Evolutionary conservation across 2,329 filamentous ascomycete genomes (phyloP), one percentile per base, ranked within the genome.

Genomic region (Plenodomus lindquistii): DNA sequence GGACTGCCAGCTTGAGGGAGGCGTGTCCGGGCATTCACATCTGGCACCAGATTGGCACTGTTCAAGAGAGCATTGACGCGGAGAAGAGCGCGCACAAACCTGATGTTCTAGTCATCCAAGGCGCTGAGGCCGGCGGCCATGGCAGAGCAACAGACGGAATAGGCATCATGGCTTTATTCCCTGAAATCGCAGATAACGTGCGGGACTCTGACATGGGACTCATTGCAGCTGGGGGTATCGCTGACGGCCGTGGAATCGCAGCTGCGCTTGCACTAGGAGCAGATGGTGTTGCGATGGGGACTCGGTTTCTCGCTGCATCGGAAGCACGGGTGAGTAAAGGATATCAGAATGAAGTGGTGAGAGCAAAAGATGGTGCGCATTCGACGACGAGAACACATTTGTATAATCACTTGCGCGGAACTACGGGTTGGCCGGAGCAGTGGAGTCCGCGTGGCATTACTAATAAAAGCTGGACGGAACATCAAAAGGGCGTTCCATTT

Each of bases 51-150:
- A 77, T 85, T 13, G 83, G 84, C 17, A 84, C 79, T 18, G 78
- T 86, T 4, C 66, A 69, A 1, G 78, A 82, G 7, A 81, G 81
- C n/a, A 46, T 78, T 15, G 75, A 78, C 50, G 80, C 78, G 1
- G 66, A 79, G 0, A 40, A 56, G 7, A 74, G 79, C 24, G 79
- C 76, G 1, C 73, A 57, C 24, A 42, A 21, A 36, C 72, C 80
- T 1, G 82, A 86, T 55, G 81, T 81, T 35, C 57, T 86, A 1
- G 81, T 86, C 4, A 75, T 81, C 6, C 84, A 86, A 66, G 84
- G 84, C 3, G 72, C 76, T 7, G 84, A 86, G 66, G 84, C 83
- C 0, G 84, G 83, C 5, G 84, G 84, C 0, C 84, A 86, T 60
- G 83, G 84, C 55, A 80, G 80, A 49, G 80, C 80, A 37, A 48